phyloP scores from a whole-genome alignment of 139 green algal genomes.

The Tetraselmis striata region DNA sequence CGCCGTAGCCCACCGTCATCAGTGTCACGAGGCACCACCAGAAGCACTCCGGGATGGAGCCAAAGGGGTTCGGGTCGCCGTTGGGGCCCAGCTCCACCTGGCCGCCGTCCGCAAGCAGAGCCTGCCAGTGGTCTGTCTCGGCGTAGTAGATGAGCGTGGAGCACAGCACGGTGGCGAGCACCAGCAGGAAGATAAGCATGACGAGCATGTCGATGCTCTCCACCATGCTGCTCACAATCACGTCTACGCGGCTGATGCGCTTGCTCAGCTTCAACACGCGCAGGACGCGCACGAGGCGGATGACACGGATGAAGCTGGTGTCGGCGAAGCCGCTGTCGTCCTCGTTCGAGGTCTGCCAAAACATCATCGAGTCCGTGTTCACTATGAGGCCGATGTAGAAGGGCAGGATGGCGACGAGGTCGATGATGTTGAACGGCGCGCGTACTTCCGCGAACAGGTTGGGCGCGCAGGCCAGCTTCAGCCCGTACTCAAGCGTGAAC shows the following conservation, averaged over 20 bases:
- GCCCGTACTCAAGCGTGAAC: constrained; percentile 31
- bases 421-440: constrained; percentile 35
- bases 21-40: constrained; percentile 39
- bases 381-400: constrained; percentile 27
- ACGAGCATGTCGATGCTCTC: constrained; percentile 21
- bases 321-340: not conserved
- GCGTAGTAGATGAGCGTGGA: constrained; percentile 35
- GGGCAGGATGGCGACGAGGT: constrained; percentile 34
- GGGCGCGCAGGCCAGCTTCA: constrained; percentile 15
- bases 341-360: not conserved
- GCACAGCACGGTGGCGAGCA: constrained; percentile 27
- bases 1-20: constrained; percentile 41
- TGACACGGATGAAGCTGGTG: constrained; percentile 30
- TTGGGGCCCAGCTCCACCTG: not conserved
- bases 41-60: constrained; percentile 24
- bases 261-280: constrained; percentile 33
- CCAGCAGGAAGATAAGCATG: constrained; percentile 28
- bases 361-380: not conserved
- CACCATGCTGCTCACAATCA: constrained; percentile 19
- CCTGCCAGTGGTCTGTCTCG: constrained; percentile 16
- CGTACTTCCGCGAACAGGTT: constrained; percentile 20
- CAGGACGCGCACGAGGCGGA: constrained; percentile 34
- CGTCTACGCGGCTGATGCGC: not conserved
- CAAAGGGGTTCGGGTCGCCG: constrained; percentile 15
- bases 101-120: not conserved